These are phyloP conservation scores for Monilinia fructicola DNA, from an alignment of 2,329 filamentous ascomycete genomes.

Conservation along the genomic window DNA sequence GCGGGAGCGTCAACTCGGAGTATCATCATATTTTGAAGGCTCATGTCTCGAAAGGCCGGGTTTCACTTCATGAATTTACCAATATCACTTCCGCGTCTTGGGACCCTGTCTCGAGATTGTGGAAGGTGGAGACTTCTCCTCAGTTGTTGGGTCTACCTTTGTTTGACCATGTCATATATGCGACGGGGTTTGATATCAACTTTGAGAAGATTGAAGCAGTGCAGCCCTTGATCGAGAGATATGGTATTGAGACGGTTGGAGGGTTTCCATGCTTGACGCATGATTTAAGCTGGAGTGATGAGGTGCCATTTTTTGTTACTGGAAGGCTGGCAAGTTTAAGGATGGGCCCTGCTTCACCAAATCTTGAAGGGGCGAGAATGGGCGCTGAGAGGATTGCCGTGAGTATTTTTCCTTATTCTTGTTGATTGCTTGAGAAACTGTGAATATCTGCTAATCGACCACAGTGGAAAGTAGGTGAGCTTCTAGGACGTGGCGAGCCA, in stretches of 20 bases:
- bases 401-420: conserved; percentile 2
- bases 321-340: conserved; percentile 66
- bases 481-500: conserved; percentile 22
- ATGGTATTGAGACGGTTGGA: conserved; percentile 61
- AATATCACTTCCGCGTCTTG: conserved; percentile 52
- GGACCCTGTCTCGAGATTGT: conserved; percentile 48
- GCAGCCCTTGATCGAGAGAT: conserved; percentile 54
- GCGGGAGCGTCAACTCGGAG: conserved; percentile 70
- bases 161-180: conserved; percentile 47
- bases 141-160: conserved; percentile 47
- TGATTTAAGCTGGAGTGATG: conserved; percentile 71
- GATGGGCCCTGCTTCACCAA: conserved; percentile 70
- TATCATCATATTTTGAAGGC: conserved; percentile 30
- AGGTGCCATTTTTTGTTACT: conserved; percentile 71
- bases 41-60: conserved; percentile 23
- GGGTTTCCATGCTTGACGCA: conserved; percentile 73
- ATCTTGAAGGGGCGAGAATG: conserved; percentile 69
- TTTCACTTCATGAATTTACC: conserved; percentile 29
- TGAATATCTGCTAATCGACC: conserved; percentile 7
- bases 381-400: conserved; percentile 63
- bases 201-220: conserved; percentile 62
- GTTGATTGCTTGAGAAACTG: background rate
- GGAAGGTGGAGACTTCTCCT: conserved; percentile 51
- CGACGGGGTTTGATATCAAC: conserved; percentile 68
- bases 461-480: conserved; percentile 31